Percentiles rank a stretch among this genome's conserved stretches.
Conservation (phyloP, 257 asterid genomes). For the Fraxinus americana region DNA sequence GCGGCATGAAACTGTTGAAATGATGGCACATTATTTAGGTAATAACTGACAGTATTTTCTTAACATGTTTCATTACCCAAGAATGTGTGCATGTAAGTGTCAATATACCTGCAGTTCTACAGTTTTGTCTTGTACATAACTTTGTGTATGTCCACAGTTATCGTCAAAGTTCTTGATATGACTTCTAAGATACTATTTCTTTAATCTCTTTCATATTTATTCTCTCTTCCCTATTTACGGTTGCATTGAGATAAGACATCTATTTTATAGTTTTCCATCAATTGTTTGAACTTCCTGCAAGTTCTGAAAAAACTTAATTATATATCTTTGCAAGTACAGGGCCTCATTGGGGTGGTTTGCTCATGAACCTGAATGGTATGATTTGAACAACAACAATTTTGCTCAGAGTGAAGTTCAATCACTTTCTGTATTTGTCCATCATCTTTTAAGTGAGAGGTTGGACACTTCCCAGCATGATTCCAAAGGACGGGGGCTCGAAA, state of each 20-base stretch:
- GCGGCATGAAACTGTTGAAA: neutral
- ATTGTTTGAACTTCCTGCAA: constrained; percentile 15
- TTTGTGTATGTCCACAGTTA: neutral
- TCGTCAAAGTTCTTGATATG: neutral
- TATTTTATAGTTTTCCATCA: neutral
- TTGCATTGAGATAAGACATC: constrained; percentile 2
- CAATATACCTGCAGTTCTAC: neutral
- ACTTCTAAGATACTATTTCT: neutral
- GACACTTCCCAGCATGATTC: constrained; percentile 61
- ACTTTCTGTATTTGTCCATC: constrained; percentile 71
- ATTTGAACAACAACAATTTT: constrained; percentile 70
- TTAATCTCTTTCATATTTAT: neutral
- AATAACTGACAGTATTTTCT: neutral
- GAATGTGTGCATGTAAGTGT: neutral
- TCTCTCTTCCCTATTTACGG: constrained; percentile 16
- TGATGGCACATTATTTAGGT: neutral
- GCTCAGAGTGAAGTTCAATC: constrained; percentile 94
- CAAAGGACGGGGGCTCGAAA: constrained; percentile 57
- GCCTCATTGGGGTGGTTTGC: constrained; percentile 96
- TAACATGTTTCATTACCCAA: neutral
- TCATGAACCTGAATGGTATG: constrained; percentile 89
- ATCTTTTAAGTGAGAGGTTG: constrained; percentile 69
- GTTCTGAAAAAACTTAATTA: neutral
- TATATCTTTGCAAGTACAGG: constrained; percentile 45
- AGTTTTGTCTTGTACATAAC: neutral